Evolutionary conservation across 2,329 filamentous ascomycete species (phyloP).

Genomic region (Nemania serpens): DNA sequence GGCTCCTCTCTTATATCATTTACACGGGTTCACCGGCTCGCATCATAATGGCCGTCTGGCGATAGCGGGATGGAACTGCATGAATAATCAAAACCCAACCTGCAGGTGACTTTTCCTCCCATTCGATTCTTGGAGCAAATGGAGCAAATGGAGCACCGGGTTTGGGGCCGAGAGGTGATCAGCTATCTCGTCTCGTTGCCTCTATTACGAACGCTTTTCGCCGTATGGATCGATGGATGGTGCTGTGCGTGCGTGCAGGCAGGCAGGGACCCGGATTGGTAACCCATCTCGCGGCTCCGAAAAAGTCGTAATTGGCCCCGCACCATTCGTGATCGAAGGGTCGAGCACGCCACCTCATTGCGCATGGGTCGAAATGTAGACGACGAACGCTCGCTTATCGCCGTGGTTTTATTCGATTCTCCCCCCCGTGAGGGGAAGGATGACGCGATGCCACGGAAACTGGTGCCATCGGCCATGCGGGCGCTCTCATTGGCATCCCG

Average conservation of each 20-base stretch:
- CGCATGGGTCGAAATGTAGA: neutral
- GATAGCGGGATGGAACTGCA: conserved; percentile 11
- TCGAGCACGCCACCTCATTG: neutral
- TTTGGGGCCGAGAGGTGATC: neutral
- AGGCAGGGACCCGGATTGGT: too few relatives aligned
- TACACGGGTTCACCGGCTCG: neutral
- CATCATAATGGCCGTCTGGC: neutral
- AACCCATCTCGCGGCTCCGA: too few relatives aligned
- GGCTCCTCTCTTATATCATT: conserved; percentile 14
- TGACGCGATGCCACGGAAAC: conserved; percentile 28
- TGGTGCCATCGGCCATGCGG: conserved; percentile 24
- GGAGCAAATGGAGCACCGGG: too few relatives aligned
- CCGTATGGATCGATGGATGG: too few relatives aligned
- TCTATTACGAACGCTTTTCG: too few relatives aligned
- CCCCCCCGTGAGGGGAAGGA: conserved; percentile 18
- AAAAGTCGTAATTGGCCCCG: neutral
- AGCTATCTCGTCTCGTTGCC: too few relatives aligned
- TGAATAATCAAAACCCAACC: conserved; percentile 19
- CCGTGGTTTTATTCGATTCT: conserved; percentile 12
- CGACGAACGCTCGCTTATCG: conserved; percentile 8
- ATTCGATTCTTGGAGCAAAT: neutral
- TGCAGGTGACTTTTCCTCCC: neutral
- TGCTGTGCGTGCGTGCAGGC: too few relatives aligned
- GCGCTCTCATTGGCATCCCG: neutral
- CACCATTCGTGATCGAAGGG: neutral